These are phyloP conservation scores for Fusarium sp. DNA, from an alignment of 2,329 filamentous ascomycete species.

Conservation along the genomic window DNA sequence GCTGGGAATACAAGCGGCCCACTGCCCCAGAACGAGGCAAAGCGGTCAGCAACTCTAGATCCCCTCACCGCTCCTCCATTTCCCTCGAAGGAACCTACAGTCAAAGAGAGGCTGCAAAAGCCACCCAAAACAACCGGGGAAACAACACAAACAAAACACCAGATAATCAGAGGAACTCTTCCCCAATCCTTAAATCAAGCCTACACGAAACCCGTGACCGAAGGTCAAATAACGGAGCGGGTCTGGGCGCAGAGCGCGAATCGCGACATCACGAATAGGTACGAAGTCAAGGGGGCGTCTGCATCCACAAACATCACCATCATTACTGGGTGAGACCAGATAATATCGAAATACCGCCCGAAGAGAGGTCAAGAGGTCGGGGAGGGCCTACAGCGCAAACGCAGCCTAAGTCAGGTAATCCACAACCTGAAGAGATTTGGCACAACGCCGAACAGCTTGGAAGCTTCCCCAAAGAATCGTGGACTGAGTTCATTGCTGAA, in stretches of 20 bases:
- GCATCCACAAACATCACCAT: constrained; percentile 68
- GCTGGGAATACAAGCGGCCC: constrained; percentile 1
- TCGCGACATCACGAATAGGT: constrained; percentile 34
- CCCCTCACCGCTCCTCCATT: neutral
- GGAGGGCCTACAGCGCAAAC: constrained; percentile 4
- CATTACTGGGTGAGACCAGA: constrained; percentile 65
- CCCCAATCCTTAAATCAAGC: constrained; percentile 13
- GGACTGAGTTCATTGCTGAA: constrained; percentile 43
- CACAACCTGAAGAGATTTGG: constrained; percentile 37
- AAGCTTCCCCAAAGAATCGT: constrained; percentile 27
- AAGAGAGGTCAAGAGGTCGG: neutral
- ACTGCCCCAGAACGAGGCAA: constrained; percentile 1
- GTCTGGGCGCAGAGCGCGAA: constrained; percentile 37
- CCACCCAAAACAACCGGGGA: constrained; percentile 11
- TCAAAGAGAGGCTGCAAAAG: neutral
- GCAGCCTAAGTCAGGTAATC: constrained; percentile 23
- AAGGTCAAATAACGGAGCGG: constrained; percentile 8
- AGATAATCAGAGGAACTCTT: constrained; percentile 1
- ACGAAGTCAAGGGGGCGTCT: constrained; percentile 47
- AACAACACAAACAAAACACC: constrained; percentile 29
- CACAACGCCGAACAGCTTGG: constrained; percentile 25
- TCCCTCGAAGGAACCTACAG: neutral
- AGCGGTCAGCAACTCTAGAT: constrained; percentile 3
- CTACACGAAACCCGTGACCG: constrained; percentile 4
- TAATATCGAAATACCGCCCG: constrained; percentile 27